Conservation (phyloP, 345 rosid genomes). For the Raphanus sativus region DNA sequence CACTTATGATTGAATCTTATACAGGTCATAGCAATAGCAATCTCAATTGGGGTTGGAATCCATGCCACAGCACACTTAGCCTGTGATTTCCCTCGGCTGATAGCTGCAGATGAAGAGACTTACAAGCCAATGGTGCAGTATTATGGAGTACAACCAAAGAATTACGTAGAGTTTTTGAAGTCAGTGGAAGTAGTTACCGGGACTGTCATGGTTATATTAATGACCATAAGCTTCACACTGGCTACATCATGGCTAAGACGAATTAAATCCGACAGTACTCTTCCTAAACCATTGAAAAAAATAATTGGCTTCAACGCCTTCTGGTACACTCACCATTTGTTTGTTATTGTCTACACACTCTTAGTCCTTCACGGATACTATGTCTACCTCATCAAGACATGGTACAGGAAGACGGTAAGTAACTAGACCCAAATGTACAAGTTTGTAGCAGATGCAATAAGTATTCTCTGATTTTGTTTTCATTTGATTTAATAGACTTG, state of each 20-base stretch:
- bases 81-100: slow-evolving; percentile 72
- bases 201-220: slow-evolving; percentile 58
- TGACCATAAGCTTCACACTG: slow-evolving; percentile 77
- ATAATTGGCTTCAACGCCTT: slow-evolving; percentile 81
- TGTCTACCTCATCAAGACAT: slow-evolving; percentile 53
- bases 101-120: slow-evolving; percentile 48
- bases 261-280: slow-evolving; percentile 35
- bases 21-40: slow-evolving; percentile 69
- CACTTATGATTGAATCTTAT: slow-evolving; percentile 7
- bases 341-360: slow-evolving; percentile 64
- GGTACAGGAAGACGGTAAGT: slow-evolving; percentile 78
- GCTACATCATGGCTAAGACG: slow-evolving; percentile 74
- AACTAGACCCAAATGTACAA: background rate
- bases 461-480: slow-evolving; percentile 8
- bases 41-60: slow-evolving; percentile 58
- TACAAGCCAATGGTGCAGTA: slow-evolving; percentile 58
- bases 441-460: background rate
- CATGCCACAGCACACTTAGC: slow-evolving; percentile 62
- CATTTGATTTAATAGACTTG: slow-evolving; percentile 55
- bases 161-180: slow-evolving; percentile 58
- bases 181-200: slow-evolving; percentile 70
- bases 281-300: slow-evolving; percentile 60
- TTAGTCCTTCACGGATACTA: slow-evolving; percentile 62
- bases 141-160: slow-evolving; percentile 58
- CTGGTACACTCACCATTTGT: slow-evolving; percentile 85